Base-by-base conservation (phyloP, 371 early-diverging fungal genomes). In the Mucor indicus region DNA sequence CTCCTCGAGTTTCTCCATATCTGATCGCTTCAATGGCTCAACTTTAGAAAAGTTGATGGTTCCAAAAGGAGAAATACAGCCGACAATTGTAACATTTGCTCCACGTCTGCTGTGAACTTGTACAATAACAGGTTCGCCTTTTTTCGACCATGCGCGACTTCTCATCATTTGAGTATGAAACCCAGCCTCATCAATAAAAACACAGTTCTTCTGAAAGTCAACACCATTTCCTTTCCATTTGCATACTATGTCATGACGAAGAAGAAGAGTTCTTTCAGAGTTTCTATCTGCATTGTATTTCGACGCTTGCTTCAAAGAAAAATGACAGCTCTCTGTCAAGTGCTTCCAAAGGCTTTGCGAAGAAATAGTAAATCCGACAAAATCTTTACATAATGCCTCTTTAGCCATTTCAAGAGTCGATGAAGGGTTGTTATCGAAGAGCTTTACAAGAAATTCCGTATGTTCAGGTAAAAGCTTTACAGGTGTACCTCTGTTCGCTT, bases 251-350 rank as follows among this genome's bases (percentile, higher is more conserved):
- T 46, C 38, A n/a, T 25, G 19, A 37, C 47, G 38, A 38, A 39
- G 31, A 39, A 38, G 31, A 38, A 39, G 38, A 1, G 39, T 39
- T 29, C 48, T 48, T 48, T 48, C 48, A 30, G 39, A n/a, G 21
- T 48, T 39, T 39, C 48, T 48, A 13, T 48, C 48, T 4, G 38
- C 39, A 19, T 48, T 48, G 48, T 48, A 48, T 48, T 48, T 38
- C n/a, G 39, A 48, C 2, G 22, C 39, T 39, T 38, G 38, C 39
- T 48, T 48, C 48, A 27, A 38, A 1, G 39, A 48, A 20, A 48
- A 48, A 29, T 39, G 29, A 13, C 38, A 48, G 0, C 4, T 38
- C 38, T 48, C 38, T 38, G 48, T 38, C 39, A 48, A 48, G 39
- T 19, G 48, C n/a, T 29, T 48, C 39, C 48, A 48, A 38, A 48